A percentile compares a stretch with the other conserved stretches of the same genome.
phyloP scores from a whole-genome alignment of 352 stramenopile genomes.

The Phytopythium sindhum region DNA sequence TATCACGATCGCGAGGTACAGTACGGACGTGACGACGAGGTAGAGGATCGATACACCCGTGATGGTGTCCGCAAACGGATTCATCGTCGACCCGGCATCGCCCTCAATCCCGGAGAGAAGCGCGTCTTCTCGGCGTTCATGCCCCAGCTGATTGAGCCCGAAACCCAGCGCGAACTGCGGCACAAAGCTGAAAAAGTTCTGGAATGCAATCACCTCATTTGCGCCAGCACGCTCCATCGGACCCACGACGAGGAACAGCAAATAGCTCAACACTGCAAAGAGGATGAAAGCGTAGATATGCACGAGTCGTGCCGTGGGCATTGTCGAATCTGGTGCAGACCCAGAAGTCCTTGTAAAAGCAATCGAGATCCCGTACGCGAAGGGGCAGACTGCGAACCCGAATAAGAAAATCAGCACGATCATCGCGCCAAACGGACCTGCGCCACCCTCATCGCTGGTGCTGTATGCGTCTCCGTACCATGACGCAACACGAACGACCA shows the following conservation, averaged over 20 bases:
- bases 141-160: slow-evolving; percentile 13
- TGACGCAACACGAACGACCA: neutral
- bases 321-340: neutral
- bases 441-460: neutral
- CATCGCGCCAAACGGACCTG: slow-evolving; percentile 12
- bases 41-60: slow-evolving; percentile 30
- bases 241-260: slow-evolving; percentile 11
- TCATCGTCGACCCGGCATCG: neutral
- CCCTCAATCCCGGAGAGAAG: neutral
- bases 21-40: slow-evolving; percentile 29
- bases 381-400: slow-evolving; percentile 14
- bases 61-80: slow-evolving; percentile 14
- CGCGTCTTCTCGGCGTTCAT: neutral
- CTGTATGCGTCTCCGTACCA: neutral
- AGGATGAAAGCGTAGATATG: slow-evolving; percentile 15
- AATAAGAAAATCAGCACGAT: slow-evolving; percentile 17
- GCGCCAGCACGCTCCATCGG: neutral
- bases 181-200: slow-evolving; percentile 17
- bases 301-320: neutral
- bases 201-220: slow-evolving; percentile 7
- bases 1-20: slow-evolving; percentile 42
- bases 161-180: slow-evolving; percentile 24
- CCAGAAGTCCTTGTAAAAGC: neutral
- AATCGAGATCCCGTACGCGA: slow-evolving; percentile 18
- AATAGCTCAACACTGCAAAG: slow-evolving; percentile 14